Evolutionary conservation across 805 yeast genomes (phyloP), one percentile per base, ranked within the genome.

Genomic region (Saccharomycopsis sp.): DNA sequence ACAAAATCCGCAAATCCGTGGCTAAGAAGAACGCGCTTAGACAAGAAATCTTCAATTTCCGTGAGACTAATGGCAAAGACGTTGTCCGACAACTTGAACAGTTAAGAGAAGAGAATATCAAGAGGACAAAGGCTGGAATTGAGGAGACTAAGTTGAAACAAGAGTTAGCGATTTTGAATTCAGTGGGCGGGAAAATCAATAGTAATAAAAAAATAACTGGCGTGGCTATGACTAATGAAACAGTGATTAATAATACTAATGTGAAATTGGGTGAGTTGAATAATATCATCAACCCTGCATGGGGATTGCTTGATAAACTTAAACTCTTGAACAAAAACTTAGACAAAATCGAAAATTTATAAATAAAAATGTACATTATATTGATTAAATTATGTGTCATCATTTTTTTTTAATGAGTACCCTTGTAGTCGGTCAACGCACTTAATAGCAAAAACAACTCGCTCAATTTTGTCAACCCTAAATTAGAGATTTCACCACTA

Each of bases 391-490:
- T n/a, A n/a, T n/a, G n/a, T n/a, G n/a, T n/a, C n/a, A n/a, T n/a
- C n/a, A n/a, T n/a, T n/a, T n/a, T n/a, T n/a, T n/a, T n/a, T n/a
- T n/a, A n/a, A n/a, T n/a, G n/a, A n/a, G n/a, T 59, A 4, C 74
- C 73, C 26, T 64, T 59, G 50, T 61, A 67, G 4, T 63, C 66
- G 1, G 77, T 72, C 35, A 79, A 59, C 0, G 81, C 65, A 33
- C 77, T 71, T 40, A 79, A 56, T 37, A 78, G 54, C 1, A 76
- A 76, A 33, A 81, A 70, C 20, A 79, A 61, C 35, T 71, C 70
- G 14, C 79, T 80, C 56, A 82, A 61, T 48, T 74, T 74, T 33
- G 70, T 60, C 48, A 80, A 62, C 3, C 72, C 75, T 2, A 57
- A 53, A 43, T 61, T 58, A 23, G 59, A 59, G 4, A 59, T 50